These are phyloP conservation scores for Phaeolepiota aurea DNA, from an alignment of 768 basidiomycete genomes.

Conservation along the genomic window DNA sequence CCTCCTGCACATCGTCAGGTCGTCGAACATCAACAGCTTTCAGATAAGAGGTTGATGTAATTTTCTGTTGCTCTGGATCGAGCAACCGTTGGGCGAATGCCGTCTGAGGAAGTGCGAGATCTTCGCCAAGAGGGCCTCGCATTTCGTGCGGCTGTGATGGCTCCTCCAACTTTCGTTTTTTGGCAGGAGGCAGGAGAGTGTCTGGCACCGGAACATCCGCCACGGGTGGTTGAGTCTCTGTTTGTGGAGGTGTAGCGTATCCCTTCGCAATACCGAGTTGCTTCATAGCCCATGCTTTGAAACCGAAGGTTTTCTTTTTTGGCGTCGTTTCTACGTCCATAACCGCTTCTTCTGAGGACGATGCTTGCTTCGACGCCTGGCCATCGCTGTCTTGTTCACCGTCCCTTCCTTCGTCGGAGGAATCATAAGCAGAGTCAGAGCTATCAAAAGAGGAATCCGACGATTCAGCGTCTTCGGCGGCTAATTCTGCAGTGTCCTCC, in stretches of 20 bases:
- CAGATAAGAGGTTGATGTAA: conserved; percentile 12
- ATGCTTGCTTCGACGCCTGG: too few species aligned
- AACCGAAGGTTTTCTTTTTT: conserved; percentile 40
- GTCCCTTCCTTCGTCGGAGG: conserved; percentile 15
- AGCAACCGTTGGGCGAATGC: conserved; percentile 49
- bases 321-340: conserved; percentile 13
- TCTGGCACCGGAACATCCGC: too few species aligned
- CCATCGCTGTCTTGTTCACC: conserved; percentile 10
- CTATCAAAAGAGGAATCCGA: conserved; percentile 67
- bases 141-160: conserved; percentile 27
- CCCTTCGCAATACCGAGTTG: conserved; percentile 54
- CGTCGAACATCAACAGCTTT: conserved; percentile 53
- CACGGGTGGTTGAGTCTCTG: conserved; percentile 7
- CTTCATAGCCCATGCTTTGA: conserved; percentile 87
- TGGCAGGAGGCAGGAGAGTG: conserved; percentile 24
- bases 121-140: conserved; percentile 77
- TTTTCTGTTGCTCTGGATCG: conserved; percentile 9
- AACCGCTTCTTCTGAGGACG: conserved; percentile 13
- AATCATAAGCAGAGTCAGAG: conserved; percentile 68
- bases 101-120: conserved; percentile 57
- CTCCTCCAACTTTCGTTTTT: conserved; percentile 39
- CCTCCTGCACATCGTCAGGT: conserved; percentile 63
- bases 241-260: conserved; percentile 15
- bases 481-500: conserved; percentile 24
- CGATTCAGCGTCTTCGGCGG: conserved; percentile 26